Evolutionary conservation across 2,329 filamentous ascomycete genomes (phyloP).

Genomic region (Pseudocercospora eumusae): DNA sequence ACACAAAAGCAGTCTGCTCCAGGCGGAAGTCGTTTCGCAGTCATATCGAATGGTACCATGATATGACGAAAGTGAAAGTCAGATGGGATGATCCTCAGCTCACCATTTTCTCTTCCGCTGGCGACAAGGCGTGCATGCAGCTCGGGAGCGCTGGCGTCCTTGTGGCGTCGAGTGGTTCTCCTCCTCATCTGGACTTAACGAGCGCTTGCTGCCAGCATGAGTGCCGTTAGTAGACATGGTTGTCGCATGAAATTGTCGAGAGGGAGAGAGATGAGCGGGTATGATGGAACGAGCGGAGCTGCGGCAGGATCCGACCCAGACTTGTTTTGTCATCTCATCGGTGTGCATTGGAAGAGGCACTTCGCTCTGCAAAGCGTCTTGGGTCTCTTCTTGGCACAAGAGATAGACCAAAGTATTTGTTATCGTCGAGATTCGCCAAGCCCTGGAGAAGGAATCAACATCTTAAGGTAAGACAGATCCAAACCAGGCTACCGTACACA

Average conservation of each 20-base stretch:
- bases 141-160: slow-evolving; percentile 39
- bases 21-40: background rate
- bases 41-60: background rate
- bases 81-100: slow-evolving; percentile 1
- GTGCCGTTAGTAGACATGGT: slow-evolving; percentile 20
- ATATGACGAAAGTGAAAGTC: background rate
- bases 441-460: no score
- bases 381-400: background rate
- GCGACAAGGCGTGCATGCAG: slow-evolving; percentile 40
- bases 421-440: no score
- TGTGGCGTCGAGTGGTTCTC: slow-evolving; percentile 23
- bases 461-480: no score
- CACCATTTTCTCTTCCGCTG: slow-evolving; percentile 37
- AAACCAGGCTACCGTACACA: slow-evolving; percentile 7
- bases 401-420: no score
- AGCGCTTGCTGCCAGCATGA: slow-evolving; percentile 29
- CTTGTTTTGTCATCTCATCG: no score
- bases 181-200: slow-evolving; percentile 32
- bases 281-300: background rate
- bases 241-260: background rate
- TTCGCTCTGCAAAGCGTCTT: background rate
- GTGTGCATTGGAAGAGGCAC: background rate
- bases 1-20: background rate
- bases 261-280: slow-evolving; percentile 5
- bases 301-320: no score